Evolutionary conservation across 2,329 filamentous ascomycete species (phyloP), one percentile per base, ranked within the genome.

Genomic region (Calonectria pseudoturangicola): DNA sequence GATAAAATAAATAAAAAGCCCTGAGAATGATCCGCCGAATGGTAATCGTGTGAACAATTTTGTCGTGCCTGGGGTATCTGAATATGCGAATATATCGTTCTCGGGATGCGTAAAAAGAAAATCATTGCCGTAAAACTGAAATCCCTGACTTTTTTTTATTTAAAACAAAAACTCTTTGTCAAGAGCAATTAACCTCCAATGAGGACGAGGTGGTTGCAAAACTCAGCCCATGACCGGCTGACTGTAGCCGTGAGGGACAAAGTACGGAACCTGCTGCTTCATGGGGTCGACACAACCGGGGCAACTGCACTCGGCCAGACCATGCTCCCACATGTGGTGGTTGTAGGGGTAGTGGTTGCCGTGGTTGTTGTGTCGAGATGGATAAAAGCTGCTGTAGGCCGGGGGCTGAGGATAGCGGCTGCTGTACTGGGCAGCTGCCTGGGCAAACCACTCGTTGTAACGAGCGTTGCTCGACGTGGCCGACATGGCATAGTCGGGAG

Each of bases 401-500:
- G 83, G 74, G n/a, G 82, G 81, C 50, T 87, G 85, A 62, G 87
- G 85, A 69, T 88, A 89, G 21, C 86, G 86, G 21, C 73, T 85
- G 74, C 84, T 84, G 73, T 87, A 86, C 78, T 86, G 86, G 8
- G 83, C 83, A 27, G 84, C 80, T 47, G 84, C 84, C 71, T 87
- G 85, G 10, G 85, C 83, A 72, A 91, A 90, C 88, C 88, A 92
- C 51, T 92, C 90, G 30, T 89, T 88, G 81, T 91, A 91, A 43
- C 86, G 88, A 27, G 87, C 84, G 68, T 90, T 91, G 75, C 86
- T 85, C 1, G 89, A 88, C 0, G 89, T 86, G 4, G 89, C 88
- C 50, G 89, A 91, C 81, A 88, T 87, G 62, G 86, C 83, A 74
- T 91, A 90, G 76, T 92, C 90, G 5, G 90, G 90, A 0, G 90